Evolutionary conservation across 2,329 filamentous ascomycete species (phyloP).

Genomic region (Triangularia verruculosa): DNA sequence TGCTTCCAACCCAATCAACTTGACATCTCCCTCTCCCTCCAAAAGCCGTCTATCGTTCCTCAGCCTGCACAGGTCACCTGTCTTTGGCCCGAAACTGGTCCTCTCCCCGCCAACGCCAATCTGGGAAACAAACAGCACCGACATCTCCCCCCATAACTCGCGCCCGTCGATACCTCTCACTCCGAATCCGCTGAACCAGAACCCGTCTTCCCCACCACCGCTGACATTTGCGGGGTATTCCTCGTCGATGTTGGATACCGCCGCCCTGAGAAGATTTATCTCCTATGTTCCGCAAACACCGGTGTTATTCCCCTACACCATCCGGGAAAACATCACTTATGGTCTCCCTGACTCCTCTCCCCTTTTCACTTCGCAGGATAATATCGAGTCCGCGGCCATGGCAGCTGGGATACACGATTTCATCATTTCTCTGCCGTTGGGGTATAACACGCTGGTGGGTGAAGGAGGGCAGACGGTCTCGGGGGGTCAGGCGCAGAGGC

Average conservation of each 20-base stretch:
- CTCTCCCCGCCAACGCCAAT: background rate
- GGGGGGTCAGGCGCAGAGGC: constrained; percentile 77
- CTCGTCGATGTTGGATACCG: constrained; percentile 57
- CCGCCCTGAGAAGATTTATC: constrained; percentile 57
- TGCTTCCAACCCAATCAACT: background rate
- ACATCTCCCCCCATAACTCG: background rate
- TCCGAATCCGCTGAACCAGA: background rate
- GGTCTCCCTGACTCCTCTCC: constrained; percentile 59
- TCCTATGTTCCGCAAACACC: constrained; percentile 69
- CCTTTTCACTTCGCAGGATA: constrained; percentile 39
- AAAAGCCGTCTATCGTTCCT: background rate
- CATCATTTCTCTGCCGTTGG: constrained; percentile 65
- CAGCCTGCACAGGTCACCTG: background rate
- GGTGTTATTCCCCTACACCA: constrained; percentile 72
- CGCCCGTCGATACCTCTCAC: background rate
- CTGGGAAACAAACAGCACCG: background rate
- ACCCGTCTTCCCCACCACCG: constrained; percentile 1
- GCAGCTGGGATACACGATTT: constrained; percentile 72
- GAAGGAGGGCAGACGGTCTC: constrained; percentile 72
- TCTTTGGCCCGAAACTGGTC: background rate
- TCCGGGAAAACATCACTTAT: constrained; percentile 80
- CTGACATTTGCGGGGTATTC: constrained; percentile 55
- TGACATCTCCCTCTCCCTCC: background rate
- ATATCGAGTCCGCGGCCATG: constrained; percentile 51
- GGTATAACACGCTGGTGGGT: constrained; percentile 71